These are phyloP conservation scores for Pseudonectria buxi DNA, from an alignment of 2,329 filamentous ascomycete species.

Conservation along the genomic window DNA sequence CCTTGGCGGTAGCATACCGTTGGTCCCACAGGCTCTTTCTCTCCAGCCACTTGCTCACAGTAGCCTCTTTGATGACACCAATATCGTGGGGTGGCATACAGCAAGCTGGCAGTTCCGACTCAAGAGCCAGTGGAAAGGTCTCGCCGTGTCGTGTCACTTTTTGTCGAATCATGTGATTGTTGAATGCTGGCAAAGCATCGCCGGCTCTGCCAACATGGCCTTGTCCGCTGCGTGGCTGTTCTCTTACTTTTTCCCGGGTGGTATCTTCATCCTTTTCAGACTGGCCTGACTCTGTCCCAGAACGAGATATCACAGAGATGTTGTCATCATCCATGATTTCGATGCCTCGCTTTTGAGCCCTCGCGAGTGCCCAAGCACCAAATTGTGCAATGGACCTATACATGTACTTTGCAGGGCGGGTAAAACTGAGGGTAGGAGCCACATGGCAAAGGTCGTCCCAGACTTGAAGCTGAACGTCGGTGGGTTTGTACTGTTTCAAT, in stretches of 20 bases:
- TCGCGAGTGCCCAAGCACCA: conserved; percentile 80
- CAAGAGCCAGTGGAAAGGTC: conserved; percentile 60
- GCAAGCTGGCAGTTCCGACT: conserved; percentile 59
- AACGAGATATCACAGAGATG: conserved; percentile 65
- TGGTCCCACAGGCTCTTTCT: conserved; percentile 67
- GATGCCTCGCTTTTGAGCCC: conserved; percentile 72
- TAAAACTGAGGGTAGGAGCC: conserved; percentile 88
- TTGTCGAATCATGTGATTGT: conserved; percentile 87
- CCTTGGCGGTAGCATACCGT: conserved; percentile 63
- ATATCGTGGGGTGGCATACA: conserved; percentile 57
- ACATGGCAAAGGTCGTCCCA: conserved; percentile 97
- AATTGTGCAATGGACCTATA: conserved; percentile 90
- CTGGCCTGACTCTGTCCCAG: conserved; percentile 32
- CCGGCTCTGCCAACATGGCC: conserved; percentile 73
- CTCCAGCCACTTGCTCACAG: conserved; percentile 76
- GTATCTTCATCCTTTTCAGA: conserved; percentile 12
- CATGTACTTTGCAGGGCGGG: conserved; percentile 93
- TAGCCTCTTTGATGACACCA: conserved; percentile 71
- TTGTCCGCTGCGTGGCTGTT: conserved; percentile 10
- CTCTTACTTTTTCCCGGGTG: conserved; percentile 11
- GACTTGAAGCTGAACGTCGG: conserved; percentile 87
- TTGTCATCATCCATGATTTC: conserved; percentile 75
- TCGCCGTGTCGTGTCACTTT: conserved; percentile 72
- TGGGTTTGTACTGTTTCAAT: conserved; percentile 66
- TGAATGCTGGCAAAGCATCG: conserved; percentile 73